These are phyloP conservation scores for Penicillium lagena DNA, from an alignment of 495 filamentous ascomycete species.

Conservation along the genomic window DNA sequence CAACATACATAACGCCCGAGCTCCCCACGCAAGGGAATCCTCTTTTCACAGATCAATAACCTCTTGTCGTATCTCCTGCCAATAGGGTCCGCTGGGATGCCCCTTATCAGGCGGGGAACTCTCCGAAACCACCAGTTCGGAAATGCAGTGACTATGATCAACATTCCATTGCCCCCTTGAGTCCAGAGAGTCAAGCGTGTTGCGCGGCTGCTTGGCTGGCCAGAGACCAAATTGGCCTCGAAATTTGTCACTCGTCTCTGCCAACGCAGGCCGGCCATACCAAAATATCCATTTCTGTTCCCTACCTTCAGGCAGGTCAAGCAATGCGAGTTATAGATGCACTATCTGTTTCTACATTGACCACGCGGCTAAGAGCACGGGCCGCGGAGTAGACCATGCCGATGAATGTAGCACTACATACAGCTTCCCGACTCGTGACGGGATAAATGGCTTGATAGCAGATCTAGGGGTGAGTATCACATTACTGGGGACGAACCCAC, in stretches of 20 bases:
- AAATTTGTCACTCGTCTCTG: too few relatives aligned
- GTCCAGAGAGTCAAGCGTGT: background rate
- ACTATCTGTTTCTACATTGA: too few relatives aligned
- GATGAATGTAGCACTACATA: background rate
- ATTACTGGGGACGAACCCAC: conserved; percentile 5
- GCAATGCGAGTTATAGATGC: too few relatives aligned
- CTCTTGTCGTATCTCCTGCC: background rate
- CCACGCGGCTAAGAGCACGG: background rate
- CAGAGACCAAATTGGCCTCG: background rate
- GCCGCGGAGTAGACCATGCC: background rate
- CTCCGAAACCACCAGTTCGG: background rate
- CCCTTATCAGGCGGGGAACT: background rate
- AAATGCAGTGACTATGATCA: conserved; percentile 3
- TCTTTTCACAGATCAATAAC: background rate
- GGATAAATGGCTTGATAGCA: background rate
- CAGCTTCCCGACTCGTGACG: background rate
- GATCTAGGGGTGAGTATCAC: conserved; percentile 10
- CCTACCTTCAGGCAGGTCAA: too few relatives aligned
- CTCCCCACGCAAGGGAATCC: too few relatives aligned
- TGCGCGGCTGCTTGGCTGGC: background rate
- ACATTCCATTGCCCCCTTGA: conserved; percentile 9
- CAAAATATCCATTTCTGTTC: too few relatives aligned
- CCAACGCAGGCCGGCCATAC: too few relatives aligned
- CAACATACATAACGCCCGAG: too few relatives aligned
- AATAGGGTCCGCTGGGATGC: background rate